phyloP scores from a whole-genome alignment of 2,329 filamentous ascomycete genomes.

The Xylariaceae sp. region DNA sequence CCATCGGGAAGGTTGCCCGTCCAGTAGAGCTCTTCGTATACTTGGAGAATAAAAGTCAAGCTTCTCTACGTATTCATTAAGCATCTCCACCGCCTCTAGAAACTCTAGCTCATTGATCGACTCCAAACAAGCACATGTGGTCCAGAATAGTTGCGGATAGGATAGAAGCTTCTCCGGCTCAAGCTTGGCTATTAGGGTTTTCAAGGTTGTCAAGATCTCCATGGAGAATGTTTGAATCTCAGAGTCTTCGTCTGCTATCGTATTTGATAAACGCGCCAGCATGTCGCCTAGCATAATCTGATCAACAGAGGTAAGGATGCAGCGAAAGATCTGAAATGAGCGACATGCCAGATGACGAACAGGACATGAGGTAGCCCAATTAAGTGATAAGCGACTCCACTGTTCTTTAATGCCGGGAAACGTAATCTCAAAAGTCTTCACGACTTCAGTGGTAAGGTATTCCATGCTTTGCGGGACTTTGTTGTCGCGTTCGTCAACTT shows the following conservation, averaged over 20 bases:
- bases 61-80: conserved; percentile 84
- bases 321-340: conserved; percentile 96
- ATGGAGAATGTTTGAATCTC: conserved; percentile 98
- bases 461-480: conserved; percentile 90
- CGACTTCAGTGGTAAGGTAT: conserved; percentile 78
- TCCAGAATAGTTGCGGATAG: conserved; percentile 99
- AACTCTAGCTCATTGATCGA: conserved; percentile 97
- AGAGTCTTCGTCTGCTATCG: conserved; percentile 90
- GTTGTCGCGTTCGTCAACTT: conserved; percentile 71
- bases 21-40: conserved; percentile 73
- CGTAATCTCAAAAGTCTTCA: conserved; percentile 82
- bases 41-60: conserved; percentile 76
- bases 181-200: conserved; percentile 86
- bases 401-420: conserved; percentile 88
- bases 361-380: conserved; percentile 96
- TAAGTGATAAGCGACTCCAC: conserved; percentile 88
- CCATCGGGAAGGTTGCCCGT: conserved; percentile 85
- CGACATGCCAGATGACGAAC: conserved; percentile 94
- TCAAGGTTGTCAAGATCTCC: conserved; percentile 94
- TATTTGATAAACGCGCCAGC: conserved; percentile 93
- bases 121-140: conserved; percentile 92
- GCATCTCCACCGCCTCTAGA: conserved; percentile 87
- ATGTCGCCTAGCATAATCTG: conserved; percentile 96
- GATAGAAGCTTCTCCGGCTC: conserved; percentile 78
- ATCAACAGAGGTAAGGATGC: conserved; percentile 87